Evolutionary conservation across 805 yeast genomes (phyloP).

Genomic region (Ogataea angusta): DNA sequence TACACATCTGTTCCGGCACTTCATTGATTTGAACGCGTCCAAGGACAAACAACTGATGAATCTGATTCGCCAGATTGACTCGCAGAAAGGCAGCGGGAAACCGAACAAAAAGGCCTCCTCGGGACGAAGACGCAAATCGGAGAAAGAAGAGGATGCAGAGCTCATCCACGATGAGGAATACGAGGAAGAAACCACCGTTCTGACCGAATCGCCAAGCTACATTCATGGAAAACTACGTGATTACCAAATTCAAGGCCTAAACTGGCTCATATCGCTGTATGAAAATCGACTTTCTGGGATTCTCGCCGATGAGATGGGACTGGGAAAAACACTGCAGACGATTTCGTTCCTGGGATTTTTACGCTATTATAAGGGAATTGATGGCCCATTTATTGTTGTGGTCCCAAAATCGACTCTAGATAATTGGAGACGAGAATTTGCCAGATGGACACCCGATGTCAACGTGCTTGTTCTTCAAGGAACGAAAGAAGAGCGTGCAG

Average conservation of each 20-base stretch:
- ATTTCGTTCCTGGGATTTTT: constrained; percentile 87
- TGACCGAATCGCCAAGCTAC: constrained; percentile 82
- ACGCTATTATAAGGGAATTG: constrained; percentile 70
- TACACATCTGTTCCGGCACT: constrained; percentile 84
- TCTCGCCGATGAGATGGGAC: constrained; percentile 97
- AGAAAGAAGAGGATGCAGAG: constrained; percentile 95
- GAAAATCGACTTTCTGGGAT: constrained; percentile 90
- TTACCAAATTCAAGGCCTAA: constrained; percentile 91
- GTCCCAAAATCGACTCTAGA: constrained; percentile 96
- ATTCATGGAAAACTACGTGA: constrained; percentile 78
- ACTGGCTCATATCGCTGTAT: constrained; percentile 88
- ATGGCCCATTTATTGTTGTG: constrained; percentile 87
- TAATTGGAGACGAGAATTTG: constrained; percentile 94
- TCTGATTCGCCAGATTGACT: constrained; percentile 54
- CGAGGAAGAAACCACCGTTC: constrained; percentile 61
- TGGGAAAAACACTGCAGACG: constrained; percentile 94
- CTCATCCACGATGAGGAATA: constrained; percentile 76
- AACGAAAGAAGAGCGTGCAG: constrained; percentile 71
- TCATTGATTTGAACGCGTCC: constrained; percentile 76
- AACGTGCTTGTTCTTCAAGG: constrained; percentile 85
- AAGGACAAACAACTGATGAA: constrained; percentile 71
- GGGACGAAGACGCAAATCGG: constrained; percentile 76
- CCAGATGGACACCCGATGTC: constrained; percentile 95
- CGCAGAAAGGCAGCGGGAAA: constrained; percentile 39
- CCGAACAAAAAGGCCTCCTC: constrained; percentile 19